A percentile compares a stretch with the other conserved stretches of the same genome.
These are phyloP conservation scores for Liriodendron chinense DNA, from an alignment of 164 flowering plant species.

Conservation along the genomic window DNA sequence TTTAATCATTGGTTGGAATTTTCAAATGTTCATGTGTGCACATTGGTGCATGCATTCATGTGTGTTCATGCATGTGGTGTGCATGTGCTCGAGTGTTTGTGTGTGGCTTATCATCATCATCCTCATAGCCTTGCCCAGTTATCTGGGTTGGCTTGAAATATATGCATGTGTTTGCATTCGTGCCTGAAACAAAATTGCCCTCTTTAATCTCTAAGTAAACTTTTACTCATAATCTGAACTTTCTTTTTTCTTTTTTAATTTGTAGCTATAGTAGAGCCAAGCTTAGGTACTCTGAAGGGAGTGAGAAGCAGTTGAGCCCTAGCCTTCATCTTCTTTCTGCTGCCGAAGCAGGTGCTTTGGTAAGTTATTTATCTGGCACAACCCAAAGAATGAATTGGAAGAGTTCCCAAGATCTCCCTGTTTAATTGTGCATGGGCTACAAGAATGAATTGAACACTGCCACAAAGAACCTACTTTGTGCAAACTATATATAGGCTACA, in stretches of 20 bases:
- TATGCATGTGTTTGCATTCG: no score
- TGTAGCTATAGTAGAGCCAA: constrained; percentile 87
- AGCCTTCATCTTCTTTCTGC: constrained; percentile 79
- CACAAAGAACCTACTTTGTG: no score
- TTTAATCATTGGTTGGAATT: no score
- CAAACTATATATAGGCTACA: no score
- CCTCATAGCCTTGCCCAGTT: no score
- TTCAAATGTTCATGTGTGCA: no score
- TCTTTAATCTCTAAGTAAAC: background rate
- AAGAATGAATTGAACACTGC: background rate
- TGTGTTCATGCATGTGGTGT: no score
- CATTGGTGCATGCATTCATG: no score
- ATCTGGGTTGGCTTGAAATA: no score
- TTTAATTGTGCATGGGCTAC: background rate
- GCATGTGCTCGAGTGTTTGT: no score
- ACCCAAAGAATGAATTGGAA: background rate
- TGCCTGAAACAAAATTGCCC: no score
- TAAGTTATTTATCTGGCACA: constrained; percentile 27
- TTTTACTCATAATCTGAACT: background rate
- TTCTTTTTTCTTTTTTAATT: background rate
- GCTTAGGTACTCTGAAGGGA: constrained; percentile 54
- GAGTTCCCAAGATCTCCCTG: background rate
- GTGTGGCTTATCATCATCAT: no score
- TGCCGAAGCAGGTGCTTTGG: constrained; percentile 92
- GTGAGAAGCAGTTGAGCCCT: constrained; percentile 49